Conservation (phyloP, 169 alveolate species). For the Plasmodium gaboni region DNA sequence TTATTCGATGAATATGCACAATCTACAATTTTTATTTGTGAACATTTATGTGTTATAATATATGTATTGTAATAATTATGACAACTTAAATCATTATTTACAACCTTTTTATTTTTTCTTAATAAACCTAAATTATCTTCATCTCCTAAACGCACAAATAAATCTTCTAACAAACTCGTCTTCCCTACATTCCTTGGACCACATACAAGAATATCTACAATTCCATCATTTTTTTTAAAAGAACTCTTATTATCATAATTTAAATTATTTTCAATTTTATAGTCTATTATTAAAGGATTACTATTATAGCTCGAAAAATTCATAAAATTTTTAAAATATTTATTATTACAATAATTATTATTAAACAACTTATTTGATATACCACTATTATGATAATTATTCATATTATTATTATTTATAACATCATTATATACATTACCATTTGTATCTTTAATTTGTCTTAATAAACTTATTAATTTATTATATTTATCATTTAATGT, state of each 20-base stretch:
- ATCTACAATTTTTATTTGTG: slow-evolving; percentile 46
- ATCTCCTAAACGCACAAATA: slow-evolving; percentile 70
- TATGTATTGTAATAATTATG: slow-evolving; percentile 17
- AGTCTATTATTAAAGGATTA: not conserved
- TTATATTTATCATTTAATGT: slow-evolving; percentile 28
- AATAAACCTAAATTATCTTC: slow-evolving; percentile 38
- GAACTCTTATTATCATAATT: not conserved
- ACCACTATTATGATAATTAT: not conserved
- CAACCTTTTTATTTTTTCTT: slow-evolving; percentile 57
- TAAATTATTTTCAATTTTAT: not conserved
- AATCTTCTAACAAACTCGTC: slow-evolving; percentile 65
- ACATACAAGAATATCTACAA: slow-evolving; percentile 72
- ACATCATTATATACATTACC: not conserved
- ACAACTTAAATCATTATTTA: not conserved
- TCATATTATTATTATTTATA: not conserved
- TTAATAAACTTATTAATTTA: slow-evolving; percentile 11
- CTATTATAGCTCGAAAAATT: not conserved
- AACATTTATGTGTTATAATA: slow-evolving; percentile 18
- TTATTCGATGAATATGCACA: slow-evolving; percentile 25
- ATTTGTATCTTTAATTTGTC: slow-evolving; percentile 15
- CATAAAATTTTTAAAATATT: no score
- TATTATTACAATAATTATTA: not conserved
- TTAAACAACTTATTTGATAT: not conserved
- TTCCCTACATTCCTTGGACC: slow-evolving; percentile 79
- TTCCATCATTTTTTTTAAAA: slow-evolving; percentile 12